phyloP scores from a whole-genome alignment of 495 filamentous ascomycete species.

The Neurospora sp. region DNA sequence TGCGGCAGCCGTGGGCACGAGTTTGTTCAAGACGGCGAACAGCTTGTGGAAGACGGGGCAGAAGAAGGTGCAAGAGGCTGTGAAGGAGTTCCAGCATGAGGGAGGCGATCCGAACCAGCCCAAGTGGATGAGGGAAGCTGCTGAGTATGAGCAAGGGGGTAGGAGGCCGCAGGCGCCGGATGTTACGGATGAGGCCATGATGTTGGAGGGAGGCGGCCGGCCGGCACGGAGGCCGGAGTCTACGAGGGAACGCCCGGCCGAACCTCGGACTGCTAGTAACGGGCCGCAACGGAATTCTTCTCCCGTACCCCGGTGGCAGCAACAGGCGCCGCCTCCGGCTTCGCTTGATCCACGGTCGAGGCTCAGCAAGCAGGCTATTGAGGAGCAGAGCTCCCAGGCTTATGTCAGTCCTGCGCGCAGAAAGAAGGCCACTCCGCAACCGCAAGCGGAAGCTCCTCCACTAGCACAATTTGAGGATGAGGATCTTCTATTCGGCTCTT shows the following conservation, averaged over 20 bases:
- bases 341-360: constrained; percentile 46
- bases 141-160: constrained; percentile 28
- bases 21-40: constrained; percentile 85
- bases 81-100: constrained; percentile 74
- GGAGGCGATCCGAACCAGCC: constrained; percentile 69
- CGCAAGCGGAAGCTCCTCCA: constrained; percentile 27
- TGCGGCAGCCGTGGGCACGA: constrained; percentile 73
- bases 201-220: constrained; percentile 63
- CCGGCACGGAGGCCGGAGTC: constrained; percentile 27
- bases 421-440: constrained; percentile 49
- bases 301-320: constrained; percentile 36
- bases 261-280: constrained; percentile 14
- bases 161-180: constrained; percentile 12
- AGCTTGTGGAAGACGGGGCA: constrained; percentile 88
- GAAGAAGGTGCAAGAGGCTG: constrained; percentile 90
- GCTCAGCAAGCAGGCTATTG: constrained; percentile 58
- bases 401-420: constrained; percentile 86
- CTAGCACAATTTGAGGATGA: constrained; percentile 35
- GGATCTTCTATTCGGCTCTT: constrained; percentile 48
- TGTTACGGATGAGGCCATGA: constrained; percentile 81
- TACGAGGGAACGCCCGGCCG: constrained; percentile 12
- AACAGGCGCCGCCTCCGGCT: constrained; percentile 18
- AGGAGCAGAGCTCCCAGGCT: constrained; percentile 73
- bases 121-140: constrained; percentile 79
- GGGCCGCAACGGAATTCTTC: constrained; percentile 32